These are phyloP conservation scores for Purpureocillium takamizusanense DNA, from an alignment of 2,329 filamentous ascomycete genomes.

Conservation along the genomic window DNA sequence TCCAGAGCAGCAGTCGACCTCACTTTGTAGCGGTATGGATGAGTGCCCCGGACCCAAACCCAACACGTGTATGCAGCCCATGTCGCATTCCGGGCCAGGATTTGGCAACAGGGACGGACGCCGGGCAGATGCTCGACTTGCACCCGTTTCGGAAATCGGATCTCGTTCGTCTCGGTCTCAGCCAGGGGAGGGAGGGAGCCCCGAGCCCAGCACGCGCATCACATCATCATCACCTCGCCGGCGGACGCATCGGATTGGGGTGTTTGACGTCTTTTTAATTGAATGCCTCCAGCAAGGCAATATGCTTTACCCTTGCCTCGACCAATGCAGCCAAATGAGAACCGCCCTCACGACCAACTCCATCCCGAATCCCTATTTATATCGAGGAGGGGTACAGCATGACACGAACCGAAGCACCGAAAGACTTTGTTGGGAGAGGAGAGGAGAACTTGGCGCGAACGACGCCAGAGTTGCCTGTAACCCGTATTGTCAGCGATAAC, in stretches of 20 bases:
- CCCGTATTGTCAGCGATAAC: neutral
- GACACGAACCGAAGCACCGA: conserved; percentile 91
- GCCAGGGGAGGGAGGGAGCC: neutral
- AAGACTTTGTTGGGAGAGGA: conserved; percentile 93
- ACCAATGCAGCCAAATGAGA: conserved; percentile 51
- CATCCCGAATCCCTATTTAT: conserved; percentile 56
- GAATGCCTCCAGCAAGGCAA: conserved; percentile 43
- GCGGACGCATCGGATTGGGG: conserved; percentile 15
- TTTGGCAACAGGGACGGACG: no score
- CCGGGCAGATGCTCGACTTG: no score
- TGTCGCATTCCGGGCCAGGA: no score
- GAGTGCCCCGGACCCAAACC: no score
- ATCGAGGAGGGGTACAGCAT: conserved; percentile 98
- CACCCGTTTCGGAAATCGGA: no score
- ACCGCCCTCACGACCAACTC: conserved; percentile 56
- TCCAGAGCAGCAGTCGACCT: no score
- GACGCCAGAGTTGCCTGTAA: conserved; percentile 85
- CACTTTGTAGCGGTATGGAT: no score
- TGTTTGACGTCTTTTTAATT: conserved; percentile 43
- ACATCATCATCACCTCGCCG: conserved; percentile 1
- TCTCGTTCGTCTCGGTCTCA: neutral
- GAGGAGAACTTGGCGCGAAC: conserved; percentile 95
- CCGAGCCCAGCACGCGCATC: neutral
- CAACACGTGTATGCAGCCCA: no score
- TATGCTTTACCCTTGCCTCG: conserved; percentile 48